Conservation (phyloP, 345 rosid genomes). For the Acer yangbiense region DNA sequence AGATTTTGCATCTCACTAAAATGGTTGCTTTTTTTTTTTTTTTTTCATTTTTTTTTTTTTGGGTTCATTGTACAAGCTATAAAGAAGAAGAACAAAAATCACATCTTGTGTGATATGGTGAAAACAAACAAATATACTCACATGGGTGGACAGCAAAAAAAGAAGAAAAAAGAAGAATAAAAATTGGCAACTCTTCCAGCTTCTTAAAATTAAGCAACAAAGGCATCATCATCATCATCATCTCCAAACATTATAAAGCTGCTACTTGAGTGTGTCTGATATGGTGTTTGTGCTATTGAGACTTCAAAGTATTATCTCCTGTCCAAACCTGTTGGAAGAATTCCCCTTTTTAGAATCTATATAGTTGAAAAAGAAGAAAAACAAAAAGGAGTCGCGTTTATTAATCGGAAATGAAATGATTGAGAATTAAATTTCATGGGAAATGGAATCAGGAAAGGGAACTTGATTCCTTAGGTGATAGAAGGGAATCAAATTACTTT, state of each 20-base stretch:
- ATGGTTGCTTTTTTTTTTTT: not conserved
- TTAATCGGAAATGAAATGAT: no score
- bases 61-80: conserved; percentile 11
- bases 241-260: conserved; percentile 5
- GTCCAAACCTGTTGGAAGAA: conserved; percentile 18
- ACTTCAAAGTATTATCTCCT: conserved; percentile 10
- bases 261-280: not conserved
- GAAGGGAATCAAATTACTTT: no score
- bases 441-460: no score
- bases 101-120: conserved; percentile 10
- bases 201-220: conserved; percentile 3
- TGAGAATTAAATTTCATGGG: no score
- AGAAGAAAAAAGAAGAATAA: not conserved
- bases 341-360: not conserved
- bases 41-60: not conserved
- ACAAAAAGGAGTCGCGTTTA: no score
- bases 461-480: no score
- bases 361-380: not conserved
- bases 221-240: not conserved
- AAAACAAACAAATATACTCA: conserved; percentile 22
- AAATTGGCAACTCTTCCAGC: conserved; percentile 1
- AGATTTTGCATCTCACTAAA: conserved; percentile 12
- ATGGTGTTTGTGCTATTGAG: not conserved
- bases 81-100: not conserved
- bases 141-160: not conserved